A percentile compares a stretch with the other conserved stretches of the same genome.
These are phyloP conservation scores for Catenaria anguillulae DNA, from an alignment of 371 early-diverging fungal genomes.

Conservation along the genomic window DNA sequence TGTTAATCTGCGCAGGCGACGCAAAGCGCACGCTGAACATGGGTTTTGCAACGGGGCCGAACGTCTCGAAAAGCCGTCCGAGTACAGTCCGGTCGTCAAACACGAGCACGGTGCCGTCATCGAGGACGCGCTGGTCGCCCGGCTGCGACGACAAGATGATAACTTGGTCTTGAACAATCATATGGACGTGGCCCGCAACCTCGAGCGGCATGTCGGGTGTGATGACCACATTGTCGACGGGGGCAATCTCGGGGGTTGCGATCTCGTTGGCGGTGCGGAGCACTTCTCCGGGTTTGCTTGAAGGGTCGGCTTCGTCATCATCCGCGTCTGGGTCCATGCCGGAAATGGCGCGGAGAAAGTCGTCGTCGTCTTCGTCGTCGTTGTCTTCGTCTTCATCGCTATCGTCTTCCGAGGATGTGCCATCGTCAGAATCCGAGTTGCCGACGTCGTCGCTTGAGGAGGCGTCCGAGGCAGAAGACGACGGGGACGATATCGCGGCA, in stretches of 20 bases:
- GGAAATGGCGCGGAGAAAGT: neutral
- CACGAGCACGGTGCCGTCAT: conserved; percentile 60
- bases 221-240: conserved; percentile 40
- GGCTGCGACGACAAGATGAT: conserved; percentile 42
- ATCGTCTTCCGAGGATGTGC: no score
- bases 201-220: conserved; percentile 34
- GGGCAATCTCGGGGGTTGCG: conserved; percentile 32
- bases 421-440: no score
- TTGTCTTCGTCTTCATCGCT: no score
- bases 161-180: conserved; percentile 57
- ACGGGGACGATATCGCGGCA: no score
- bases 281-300: no score
- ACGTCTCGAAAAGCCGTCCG: conserved; percentile 79
- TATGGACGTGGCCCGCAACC: conserved; percentile 47
- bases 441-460: no score
- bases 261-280: conserved; percentile 43
- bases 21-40: conserved; percentile 67
- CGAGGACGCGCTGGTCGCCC: conserved; percentile 45
- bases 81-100: conserved; percentile 45
- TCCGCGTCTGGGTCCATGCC: conserved; percentile 10
- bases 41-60: conserved; percentile 78
- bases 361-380: neutral
- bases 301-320: conserved; percentile 15
- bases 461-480: no score
- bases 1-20: conserved; percentile 38